Conservation (phyloP, 2,329 filamentous ascomycete genomes). For the Colletotrichum sp. region DNA sequence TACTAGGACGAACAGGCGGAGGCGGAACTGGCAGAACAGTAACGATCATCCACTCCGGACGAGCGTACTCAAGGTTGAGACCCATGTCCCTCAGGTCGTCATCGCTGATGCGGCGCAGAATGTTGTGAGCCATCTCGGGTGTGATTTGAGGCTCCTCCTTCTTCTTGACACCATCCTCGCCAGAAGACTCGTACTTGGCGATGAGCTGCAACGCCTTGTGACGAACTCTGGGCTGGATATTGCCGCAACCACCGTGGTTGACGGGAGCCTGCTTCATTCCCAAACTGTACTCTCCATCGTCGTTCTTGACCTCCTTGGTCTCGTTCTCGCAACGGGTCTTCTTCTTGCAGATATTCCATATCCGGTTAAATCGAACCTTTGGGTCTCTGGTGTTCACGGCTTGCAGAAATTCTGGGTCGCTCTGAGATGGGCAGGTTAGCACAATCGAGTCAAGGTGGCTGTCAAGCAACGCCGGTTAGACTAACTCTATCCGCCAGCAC, state of each 20-base stretch:
- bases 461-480: conserved; percentile 62
- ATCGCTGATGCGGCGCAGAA: conserved; percentile 85
- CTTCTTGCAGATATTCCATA: conserved; percentile 92
- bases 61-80: conserved; percentile 91
- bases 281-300: conserved; percentile 68
- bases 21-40: conserved; percentile 95
- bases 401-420: conserved; percentile 81
- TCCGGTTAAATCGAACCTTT: conserved; percentile 90
- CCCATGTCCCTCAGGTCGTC: conserved; percentile 87
- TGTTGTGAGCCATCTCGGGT: conserved; percentile 82
- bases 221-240: conserved; percentile 85
- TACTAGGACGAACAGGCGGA: conserved; percentile 93
- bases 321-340: conserved; percentile 86
- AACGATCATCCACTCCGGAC: conserved; percentile 98
- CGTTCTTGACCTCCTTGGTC: conserved; percentile 70
- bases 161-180: conserved; percentile 73
- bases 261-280: conserved; percentile 61
- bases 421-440: conserved; percentile 71
- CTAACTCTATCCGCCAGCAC: conserved; percentile 98
- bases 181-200: conserved; percentile 76
- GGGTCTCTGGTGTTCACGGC: conserved; percentile 88
- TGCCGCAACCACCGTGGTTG: conserved; percentile 91
- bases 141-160: conserved; percentile 84
- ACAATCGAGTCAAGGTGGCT: conserved; percentile 58
- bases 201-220: conserved; percentile 86